phyloP scores from a whole-genome alignment of 257 asterid species.

The Solanum clarkiae region DNA sequence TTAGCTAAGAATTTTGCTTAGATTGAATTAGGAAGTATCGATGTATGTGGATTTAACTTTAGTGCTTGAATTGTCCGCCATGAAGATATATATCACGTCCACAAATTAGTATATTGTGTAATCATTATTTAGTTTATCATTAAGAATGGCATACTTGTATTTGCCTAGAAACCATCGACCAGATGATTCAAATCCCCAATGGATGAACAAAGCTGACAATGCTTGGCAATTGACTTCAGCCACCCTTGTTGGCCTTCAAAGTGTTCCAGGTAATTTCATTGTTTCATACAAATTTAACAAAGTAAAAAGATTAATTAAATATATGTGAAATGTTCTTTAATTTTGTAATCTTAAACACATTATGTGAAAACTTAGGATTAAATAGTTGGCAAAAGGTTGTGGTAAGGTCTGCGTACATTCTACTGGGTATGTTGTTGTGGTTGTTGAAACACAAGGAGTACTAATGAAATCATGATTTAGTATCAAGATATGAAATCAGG shows the following conservation, averaged over 20 bases:
- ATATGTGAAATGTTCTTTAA: neutral
- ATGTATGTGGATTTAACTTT: neutral
- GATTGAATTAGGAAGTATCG: neutral
- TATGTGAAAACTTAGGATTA: neutral
- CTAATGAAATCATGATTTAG: neutral
- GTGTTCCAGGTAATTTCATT: conserved; percentile 20
- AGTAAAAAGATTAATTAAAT: neutral
- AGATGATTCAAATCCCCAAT: conserved; percentile 29
- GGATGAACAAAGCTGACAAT: conserved; percentile 75
- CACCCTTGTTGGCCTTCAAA: conserved; percentile 63
- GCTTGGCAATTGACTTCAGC: conserved; percentile 80
- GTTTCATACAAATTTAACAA: neutral
- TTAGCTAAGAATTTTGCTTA: neutral
- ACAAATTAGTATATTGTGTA: neutral
- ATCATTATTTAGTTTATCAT: neutral
- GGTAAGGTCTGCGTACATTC: too few species aligned
- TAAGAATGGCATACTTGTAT: neutral
- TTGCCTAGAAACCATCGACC: conserved; percentile 30
- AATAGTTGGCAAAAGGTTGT: neutral
- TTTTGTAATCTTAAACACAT: neutral
- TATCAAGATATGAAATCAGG: too few species aligned
- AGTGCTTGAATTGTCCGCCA: neutral
- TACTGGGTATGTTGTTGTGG: too few species aligned
- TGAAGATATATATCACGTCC: neutral
- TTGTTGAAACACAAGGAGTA: neutral